Percentiles rank a stretch among this genome's conserved stretches.
Conservation (phyloP, 345 rosid species). For the Linum lewisii region DNA sequence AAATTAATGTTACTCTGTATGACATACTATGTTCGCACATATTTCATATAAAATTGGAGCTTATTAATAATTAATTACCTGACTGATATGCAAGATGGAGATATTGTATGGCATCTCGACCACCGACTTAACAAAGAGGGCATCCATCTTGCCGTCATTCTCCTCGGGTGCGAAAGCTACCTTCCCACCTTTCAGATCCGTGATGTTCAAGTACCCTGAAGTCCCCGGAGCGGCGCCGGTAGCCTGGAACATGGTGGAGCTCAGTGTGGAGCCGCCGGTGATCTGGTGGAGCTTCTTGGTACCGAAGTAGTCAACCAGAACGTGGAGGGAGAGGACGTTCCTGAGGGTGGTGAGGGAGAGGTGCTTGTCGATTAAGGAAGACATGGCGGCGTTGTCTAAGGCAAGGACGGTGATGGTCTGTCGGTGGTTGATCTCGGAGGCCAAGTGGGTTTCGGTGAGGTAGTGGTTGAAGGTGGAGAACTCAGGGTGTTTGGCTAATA, state of each 20-base stretch:
- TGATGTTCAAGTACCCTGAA: conserved; percentile 22
- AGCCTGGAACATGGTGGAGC: conserved; percentile 27
- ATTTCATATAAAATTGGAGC: too few species aligned
- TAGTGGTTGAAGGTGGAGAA: conserved; percentile 29
- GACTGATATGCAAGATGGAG: conserved; percentile 21
- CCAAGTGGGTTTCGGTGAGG: conserved; percentile 24
- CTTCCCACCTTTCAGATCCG: conserved; percentile 21
- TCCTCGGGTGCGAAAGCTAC: conserved; percentile 22
- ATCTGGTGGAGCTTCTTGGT: conserved; percentile 25
- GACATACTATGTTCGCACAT: too few species aligned
- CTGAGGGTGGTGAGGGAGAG: conserved; percentile 17
- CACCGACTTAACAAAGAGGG: conserved; percentile 19
- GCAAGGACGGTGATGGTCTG: conserved; percentile 26
- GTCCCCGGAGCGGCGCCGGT: conserved; percentile 23
- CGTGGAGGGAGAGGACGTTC: conserved; percentile 23
- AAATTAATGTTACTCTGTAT: too few species aligned
- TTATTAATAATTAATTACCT: too few species aligned
- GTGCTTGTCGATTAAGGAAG: conserved; percentile 10
- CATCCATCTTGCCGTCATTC: conserved; percentile 13
- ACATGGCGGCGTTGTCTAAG: conserved; percentile 27
- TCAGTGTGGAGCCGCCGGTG: conserved; percentile 14
- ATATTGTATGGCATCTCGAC: conserved; percentile 25
- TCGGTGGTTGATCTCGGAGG: conserved; percentile 28
- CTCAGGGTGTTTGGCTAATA: conserved; percentile 23
- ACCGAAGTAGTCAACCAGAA: conserved; percentile 26